Evolutionary conservation across 2,329 filamentous ascomycete species (phyloP).

Genomic region (Akanthomyces muscarius): DNA sequence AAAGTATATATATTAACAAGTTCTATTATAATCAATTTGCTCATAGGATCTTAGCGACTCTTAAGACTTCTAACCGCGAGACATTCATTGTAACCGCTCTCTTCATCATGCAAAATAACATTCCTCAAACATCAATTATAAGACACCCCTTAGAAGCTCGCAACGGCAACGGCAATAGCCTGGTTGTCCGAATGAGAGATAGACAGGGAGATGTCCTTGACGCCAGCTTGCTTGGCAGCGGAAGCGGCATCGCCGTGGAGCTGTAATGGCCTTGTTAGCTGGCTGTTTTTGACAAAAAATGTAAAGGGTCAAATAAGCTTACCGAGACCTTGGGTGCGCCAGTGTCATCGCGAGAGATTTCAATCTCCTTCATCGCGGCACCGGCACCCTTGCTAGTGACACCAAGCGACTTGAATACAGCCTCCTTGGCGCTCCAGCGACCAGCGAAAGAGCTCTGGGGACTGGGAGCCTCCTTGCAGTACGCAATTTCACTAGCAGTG

Average conservation of each 20-base stretch:
- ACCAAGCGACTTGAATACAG: conserved; percentile 94
- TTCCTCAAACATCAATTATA: conserved; percentile 8
- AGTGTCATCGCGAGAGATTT: conserved; percentile 75
- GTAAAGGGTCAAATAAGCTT: conserved; percentile 39
- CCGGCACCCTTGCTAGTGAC: conserved; percentile 84
- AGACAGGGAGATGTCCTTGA: conserved; percentile 85
- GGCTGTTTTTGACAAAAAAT: conserved; percentile 26
- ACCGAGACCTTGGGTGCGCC: conserved; percentile 83
- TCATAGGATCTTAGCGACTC: conserved; percentile 3
- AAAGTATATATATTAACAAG: conserved; percentile 16
- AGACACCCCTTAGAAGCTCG: conserved; percentile 57
- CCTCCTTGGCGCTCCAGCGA: conserved; percentile 96
- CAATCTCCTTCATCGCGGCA: conserved; percentile 88
- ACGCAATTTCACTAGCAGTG: conserved; percentile 75
- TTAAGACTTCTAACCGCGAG: neutral
- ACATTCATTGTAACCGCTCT: conserved; percentile 6
- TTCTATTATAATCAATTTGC: conserved; percentile 16
- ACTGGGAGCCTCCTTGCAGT: conserved; percentile 75
- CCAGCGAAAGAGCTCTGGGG: conserved; percentile 91
- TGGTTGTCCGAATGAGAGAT: conserved; percentile 95
- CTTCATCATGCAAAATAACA: conserved; percentile 13
- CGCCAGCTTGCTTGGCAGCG: conserved; percentile 79
- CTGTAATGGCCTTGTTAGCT: conserved; percentile 45
- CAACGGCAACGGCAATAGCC: conserved; percentile 89
- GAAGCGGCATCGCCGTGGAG: conserved; percentile 79